A percentile compares a stretch with the other conserved stretches of the same genome.
phyloP scores from a whole-genome alignment of 2,329 filamentous ascomycete genomes.

The Pezicula neosporulosa region DNA sequence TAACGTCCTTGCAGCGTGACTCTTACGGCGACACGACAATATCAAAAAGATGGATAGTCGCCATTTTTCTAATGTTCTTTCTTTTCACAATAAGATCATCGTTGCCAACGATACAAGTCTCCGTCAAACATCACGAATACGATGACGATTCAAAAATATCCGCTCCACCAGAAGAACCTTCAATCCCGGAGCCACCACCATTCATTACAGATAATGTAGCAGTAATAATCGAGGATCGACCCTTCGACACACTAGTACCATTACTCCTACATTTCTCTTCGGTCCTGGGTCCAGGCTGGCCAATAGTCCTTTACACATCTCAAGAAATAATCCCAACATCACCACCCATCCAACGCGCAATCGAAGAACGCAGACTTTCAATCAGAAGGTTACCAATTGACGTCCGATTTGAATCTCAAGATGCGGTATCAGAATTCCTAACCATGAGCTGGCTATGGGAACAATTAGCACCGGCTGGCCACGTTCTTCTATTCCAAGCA shows the following conservation, averaged over 20 bases:
- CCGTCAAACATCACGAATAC: no score
- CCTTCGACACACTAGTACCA: slow-evolving; percentile 23
- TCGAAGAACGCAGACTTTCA: neutral
- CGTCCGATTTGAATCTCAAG: neutral
- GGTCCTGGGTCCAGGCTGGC: slow-evolving; percentile 17
- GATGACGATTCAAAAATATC: no score
- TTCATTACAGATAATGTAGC: slow-evolving; percentile 18
- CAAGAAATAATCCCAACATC: neutral
- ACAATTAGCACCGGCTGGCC: slow-evolving; percentile 18
- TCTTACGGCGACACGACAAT: no score
- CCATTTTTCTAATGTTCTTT: no score
- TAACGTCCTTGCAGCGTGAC: no score
- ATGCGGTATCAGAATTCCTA: slow-evolving; percentile 12
- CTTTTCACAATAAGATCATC: no score
- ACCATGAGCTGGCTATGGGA: slow-evolving; percentile 21
- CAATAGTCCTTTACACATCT: slow-evolving; percentile 33
- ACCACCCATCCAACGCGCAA: neutral
- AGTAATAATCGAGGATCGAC: slow-evolving; percentile 27
- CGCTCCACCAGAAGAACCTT: no score
- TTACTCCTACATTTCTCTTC: slow-evolving; percentile 28
- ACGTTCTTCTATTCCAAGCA: slow-evolving; percentile 23
- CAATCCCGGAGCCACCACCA: no score
- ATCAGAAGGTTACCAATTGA: neutral
- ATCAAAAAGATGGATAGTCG: no score
- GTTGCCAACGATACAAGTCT: no score